Conservation (phyloP, 306 rosid genomes). For the Gillenia trifoliata region DNA sequence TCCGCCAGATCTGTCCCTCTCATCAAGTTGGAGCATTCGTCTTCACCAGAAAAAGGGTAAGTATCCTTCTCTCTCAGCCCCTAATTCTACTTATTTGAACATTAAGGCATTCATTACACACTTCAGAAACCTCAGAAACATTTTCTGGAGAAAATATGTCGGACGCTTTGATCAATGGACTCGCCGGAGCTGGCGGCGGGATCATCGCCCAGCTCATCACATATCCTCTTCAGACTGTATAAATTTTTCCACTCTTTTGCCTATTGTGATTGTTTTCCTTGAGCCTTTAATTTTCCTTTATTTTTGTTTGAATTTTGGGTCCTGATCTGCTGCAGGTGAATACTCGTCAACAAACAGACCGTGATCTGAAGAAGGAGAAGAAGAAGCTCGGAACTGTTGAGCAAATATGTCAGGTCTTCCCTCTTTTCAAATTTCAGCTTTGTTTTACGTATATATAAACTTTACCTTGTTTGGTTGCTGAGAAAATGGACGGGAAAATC, state of each 20-base stretch:
- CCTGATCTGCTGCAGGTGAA: conserved; percentile 61
- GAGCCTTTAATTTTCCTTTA: neutral
- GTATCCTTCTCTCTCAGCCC: too few species aligned
- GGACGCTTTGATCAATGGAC: conserved; percentile 92
- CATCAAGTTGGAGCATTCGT: too few species aligned
- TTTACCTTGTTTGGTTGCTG: neutral
- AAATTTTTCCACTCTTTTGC: neutral
- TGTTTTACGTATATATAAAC: neutral
- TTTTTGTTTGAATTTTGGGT: neutral
- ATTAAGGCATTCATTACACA: too few species aligned
- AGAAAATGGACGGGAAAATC: conserved; percentile 7
- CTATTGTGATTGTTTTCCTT: neutral
- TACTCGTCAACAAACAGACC: conserved; percentile 95
- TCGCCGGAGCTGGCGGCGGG: conserved; percentile 98
- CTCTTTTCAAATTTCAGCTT: neutral
- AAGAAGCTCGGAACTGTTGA: conserved; percentile 54
- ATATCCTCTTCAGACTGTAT: conserved; percentile 92
- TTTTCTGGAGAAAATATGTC: conserved; percentile 53
- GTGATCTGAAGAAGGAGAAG: conserved; percentile 59
- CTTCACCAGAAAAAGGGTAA: too few species aligned
- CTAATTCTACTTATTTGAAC: too few species aligned
- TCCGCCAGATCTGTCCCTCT: too few species aligned
- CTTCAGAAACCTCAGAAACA: neutral
- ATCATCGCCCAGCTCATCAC: conserved; percentile 97
- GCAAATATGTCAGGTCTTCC: conserved; percentile 59